Percentiles rank a stretch among this genome's conserved stretches.
These are phyloP conservation scores for Cucurbitaria berberidis DNA, from an alignment of 2,329 filamentous ascomycete species.

Conservation along the genomic window DNA sequence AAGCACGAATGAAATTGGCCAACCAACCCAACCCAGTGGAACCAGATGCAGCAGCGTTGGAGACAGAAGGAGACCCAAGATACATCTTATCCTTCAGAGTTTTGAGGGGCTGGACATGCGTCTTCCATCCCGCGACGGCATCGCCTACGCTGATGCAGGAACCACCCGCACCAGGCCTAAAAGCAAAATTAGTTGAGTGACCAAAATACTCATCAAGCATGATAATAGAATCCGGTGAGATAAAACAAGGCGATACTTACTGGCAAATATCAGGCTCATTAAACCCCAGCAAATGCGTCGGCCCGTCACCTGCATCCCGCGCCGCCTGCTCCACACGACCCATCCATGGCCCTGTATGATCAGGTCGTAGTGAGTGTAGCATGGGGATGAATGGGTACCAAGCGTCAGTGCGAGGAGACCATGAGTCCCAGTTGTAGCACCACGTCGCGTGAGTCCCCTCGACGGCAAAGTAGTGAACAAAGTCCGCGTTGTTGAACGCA, in stretches of 20 bases:
- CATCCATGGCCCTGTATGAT: constrained; percentile 27
- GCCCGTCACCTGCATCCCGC: not conserved
- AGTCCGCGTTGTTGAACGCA: constrained; percentile 65
- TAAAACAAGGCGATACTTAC: constrained; percentile 21
- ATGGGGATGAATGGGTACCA: constrained; percentile 67
- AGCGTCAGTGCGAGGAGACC: constrained; percentile 39
- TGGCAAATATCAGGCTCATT: constrained; percentile 45
- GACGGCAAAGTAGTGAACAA: constrained; percentile 58
- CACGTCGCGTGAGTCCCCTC: constrained; percentile 57
- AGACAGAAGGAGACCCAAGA: constrained; percentile 41
- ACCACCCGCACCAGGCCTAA: constrained; percentile 21
- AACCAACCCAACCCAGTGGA: constrained; percentile 35
- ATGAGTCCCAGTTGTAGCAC: constrained; percentile 72
- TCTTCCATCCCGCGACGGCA: constrained; percentile 21
- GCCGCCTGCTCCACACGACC: constrained; percentile 17
- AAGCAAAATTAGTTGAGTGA: not conserved
- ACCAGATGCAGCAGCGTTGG: constrained; percentile 24
- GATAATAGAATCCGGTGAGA: no score
- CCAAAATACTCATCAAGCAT: not conserved
- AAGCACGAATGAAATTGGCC: constrained; percentile 32
- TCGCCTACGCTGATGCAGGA: constrained; percentile 28
- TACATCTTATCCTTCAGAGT: constrained; percentile 24
- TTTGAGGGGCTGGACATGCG: constrained; percentile 27
- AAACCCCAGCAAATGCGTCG: constrained; percentile 36
- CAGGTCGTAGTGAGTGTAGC: constrained; percentile 21